Percentiles rank a stretch among this genome's conserved stretches.
These are phyloP conservation scores for Xylaria sp. DNA, from an alignment of 2,329 filamentous ascomycete species.

Conservation along the genomic window DNA sequence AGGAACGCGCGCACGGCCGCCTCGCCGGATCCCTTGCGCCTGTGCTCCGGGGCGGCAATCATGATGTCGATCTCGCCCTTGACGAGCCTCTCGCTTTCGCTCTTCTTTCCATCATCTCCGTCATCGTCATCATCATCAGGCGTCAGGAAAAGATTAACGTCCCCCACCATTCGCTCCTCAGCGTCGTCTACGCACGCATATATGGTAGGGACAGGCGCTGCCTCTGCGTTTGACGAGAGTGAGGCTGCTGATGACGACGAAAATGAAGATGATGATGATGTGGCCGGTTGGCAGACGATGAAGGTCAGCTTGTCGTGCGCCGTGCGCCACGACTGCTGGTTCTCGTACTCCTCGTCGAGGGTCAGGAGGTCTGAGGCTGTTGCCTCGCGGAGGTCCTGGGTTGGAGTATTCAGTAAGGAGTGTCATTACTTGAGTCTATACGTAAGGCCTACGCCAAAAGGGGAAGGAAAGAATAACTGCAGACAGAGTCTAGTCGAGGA, in stretches of 20 bases:
- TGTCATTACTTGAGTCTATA: background rate
- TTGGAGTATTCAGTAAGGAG: background rate
- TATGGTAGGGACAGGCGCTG: too few species aligned
- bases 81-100: slow-evolving; percentile 45
- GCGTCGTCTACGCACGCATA: slow-evolving; percentile 62
- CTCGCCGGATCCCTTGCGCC: slow-evolving; percentile 42
- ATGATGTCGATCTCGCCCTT: slow-evolving; percentile 49
- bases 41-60: slow-evolving; percentile 44
- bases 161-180: slow-evolving; percentile 71
- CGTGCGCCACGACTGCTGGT: slow-evolving; percentile 87
- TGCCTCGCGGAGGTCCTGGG: slow-evolving; percentile 78
- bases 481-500: background rate
- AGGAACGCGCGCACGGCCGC: slow-evolving; percentile 73
- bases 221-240: background rate
- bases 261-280: slow-evolving; percentile 6
- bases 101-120: slow-evolving; percentile 41
- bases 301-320: slow-evolving; percentile 92
- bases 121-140: slow-evolving; percentile 62
- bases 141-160: slow-evolving; percentile 84
- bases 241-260: background rate
- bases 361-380: slow-evolving; percentile 89
- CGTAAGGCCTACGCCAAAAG: background rate
- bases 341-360: slow-evolving; percentile 84
- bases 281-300: slow-evolving; percentile 69
- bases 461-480: background rate